phyloP scores from a whole-genome alignment of 148 eudicot genomes.

The Spergularia bocconei region DNA sequence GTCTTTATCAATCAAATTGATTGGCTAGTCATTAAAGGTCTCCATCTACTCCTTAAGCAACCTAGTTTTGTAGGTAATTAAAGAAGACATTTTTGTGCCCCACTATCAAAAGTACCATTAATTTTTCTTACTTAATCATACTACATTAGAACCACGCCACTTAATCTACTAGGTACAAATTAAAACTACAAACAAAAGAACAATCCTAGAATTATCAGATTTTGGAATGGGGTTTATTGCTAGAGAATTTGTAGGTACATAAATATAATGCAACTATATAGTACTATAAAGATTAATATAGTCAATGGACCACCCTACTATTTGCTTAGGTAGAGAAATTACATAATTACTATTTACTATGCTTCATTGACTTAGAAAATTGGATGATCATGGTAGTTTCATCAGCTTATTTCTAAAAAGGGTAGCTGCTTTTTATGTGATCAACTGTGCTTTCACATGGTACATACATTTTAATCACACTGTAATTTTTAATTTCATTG shows the following conservation, averaged over 20 bases:
- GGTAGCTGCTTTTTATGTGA: constrained; percentile 25
- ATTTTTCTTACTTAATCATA: neutral
- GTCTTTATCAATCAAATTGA: constrained; percentile 2
- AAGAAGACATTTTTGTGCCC: constrained; percentile 18
- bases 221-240: constrained; percentile 18
- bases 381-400: constrained; percentile 1
- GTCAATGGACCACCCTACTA: constrained; percentile 27
- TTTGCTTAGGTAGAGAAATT: constrained; percentile 3
- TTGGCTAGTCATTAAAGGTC: constrained; percentile 15
- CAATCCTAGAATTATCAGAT: constrained; percentile 16
- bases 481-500: neutral
- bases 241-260: neutral
- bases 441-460: constrained; percentile 30
- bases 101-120: constrained; percentile 18
- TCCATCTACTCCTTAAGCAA: constrained; percentile 21
- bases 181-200: neutral
- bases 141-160: constrained; percentile 7
- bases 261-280: neutral
- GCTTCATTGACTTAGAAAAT: constrained; percentile 13
- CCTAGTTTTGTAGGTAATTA: constrained; percentile 19
- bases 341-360: neutral
- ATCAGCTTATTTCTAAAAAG: constrained; percentile 9
- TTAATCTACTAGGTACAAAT: constrained; percentile 9
- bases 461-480: neutral
- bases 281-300: neutral